Evolutionary conservation across 345 rosid species (phyloP).

Genomic region (Eucalyptus globulus): DNA sequence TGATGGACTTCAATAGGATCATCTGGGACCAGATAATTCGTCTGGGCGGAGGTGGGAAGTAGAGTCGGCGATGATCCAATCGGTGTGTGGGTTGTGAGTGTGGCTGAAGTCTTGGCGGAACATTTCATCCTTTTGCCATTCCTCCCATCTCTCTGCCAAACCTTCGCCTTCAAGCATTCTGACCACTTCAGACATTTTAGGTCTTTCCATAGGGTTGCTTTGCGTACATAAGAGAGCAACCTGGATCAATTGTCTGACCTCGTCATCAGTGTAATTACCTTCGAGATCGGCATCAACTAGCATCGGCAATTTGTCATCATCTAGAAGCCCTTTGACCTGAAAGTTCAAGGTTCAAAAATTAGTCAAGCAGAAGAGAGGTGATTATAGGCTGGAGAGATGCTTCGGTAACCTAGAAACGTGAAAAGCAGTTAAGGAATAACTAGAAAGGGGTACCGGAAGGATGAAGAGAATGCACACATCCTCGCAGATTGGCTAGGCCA

Average conservation of each 20-base stretch:
- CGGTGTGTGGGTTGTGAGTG: conserved; percentile 14
- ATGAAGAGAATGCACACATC: not conserved
- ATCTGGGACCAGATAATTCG: conserved; percentile 82
- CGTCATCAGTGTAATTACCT: conserved; percentile 42
- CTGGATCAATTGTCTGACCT: conserved; percentile 79
- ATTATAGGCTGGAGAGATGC: not conserved
- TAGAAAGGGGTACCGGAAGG: not conserved
- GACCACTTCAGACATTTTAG: conserved; percentile 89
- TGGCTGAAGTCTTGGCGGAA: conserved; percentile 42
- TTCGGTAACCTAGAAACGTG: not conserved
- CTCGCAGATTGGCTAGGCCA: not conserved
- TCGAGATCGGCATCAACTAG: conserved; percentile 64
- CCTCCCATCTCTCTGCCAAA: conserved; percentile 86
- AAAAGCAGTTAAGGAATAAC: not conserved
- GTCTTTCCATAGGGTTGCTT: conserved; percentile 65
- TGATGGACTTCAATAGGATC: not conserved
- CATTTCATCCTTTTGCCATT: conserved; percentile 87
- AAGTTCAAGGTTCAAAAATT: not conserved
- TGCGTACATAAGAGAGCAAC: conserved; percentile 86
- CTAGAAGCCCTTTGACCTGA: conserved; percentile 91
- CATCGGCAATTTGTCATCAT: conserved; percentile 60
- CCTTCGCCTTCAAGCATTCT: conserved; percentile 97
- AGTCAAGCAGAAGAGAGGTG: not conserved
- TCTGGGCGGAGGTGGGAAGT: conserved; percentile 52
- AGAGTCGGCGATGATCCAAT: conserved; percentile 52